A percentile compares a stretch with the other conserved stretches of the same genome.
phyloP scores from a whole-genome alignment of 2,329 filamentous ascomycete species.

The Seiridium cupressi region DNA sequence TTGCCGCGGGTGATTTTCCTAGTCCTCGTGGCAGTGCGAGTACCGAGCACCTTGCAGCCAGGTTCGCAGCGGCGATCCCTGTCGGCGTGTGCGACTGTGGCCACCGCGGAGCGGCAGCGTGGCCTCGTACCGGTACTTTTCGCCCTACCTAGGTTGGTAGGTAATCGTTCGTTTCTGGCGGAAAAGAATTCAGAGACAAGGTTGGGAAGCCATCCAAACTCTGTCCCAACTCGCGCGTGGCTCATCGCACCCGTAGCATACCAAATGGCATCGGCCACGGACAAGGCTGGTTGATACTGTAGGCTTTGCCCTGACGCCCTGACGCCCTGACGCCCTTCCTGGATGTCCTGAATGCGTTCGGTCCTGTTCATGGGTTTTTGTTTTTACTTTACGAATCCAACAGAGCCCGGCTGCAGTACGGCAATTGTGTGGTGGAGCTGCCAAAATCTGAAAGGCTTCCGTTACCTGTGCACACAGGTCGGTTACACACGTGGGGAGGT shows the following conservation, averaged over 20 bases:
- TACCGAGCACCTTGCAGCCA: constrained; percentile 7
- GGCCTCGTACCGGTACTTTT: constrained; percentile 18
- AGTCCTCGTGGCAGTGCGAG: constrained; percentile 11
- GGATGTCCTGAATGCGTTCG: no score
- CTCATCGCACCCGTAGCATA: background rate
- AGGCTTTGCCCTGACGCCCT: no score
- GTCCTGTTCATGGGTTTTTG: no score
- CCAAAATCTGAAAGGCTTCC: background rate
- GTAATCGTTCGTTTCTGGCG: no score
- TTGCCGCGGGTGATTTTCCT: constrained; percentile 1
- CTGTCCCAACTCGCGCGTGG: background rate
- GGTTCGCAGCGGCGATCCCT: constrained; percentile 6
- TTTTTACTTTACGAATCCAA: no score
- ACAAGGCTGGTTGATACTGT: no score
- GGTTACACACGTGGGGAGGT: background rate
- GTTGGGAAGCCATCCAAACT: background rate
- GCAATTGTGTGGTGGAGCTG: background rate
- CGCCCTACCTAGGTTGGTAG: no score
- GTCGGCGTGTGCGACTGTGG: constrained; percentile 23
- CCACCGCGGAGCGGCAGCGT: constrained; percentile 19
- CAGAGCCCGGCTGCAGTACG: background rate
- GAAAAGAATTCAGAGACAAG: background rate
- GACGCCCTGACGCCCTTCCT: no score
- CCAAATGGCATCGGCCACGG: no score
- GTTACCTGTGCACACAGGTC: background rate